Conservation (phyloP, 192 early-diverging fungal genomes). For the Backusella psychrophila region DNA sequence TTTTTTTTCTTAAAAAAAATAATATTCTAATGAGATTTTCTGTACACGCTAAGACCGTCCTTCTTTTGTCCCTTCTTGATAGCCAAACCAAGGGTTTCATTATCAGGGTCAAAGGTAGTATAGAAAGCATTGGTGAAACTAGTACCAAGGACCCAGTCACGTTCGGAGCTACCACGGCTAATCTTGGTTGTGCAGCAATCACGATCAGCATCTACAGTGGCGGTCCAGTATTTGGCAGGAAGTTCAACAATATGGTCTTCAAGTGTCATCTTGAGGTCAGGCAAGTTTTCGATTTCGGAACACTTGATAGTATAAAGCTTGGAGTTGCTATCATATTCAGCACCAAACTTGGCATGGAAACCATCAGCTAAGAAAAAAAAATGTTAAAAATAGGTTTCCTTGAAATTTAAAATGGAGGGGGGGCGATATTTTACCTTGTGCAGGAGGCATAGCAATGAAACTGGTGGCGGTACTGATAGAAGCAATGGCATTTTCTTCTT, state of each 20-base stretch:
- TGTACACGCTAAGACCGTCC: slow-evolving; percentile 23
- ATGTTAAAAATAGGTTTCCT: neutral
- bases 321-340: slow-evolving; percentile 11
- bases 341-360: slow-evolving; percentile 29
- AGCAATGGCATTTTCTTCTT: slow-evolving; percentile 29
- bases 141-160: slow-evolving; percentile 34
- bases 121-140: slow-evolving; percentile 36
- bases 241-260: slow-evolving; percentile 25
- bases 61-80: slow-evolving; percentile 21
- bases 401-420: neutral
- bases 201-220: slow-evolving; percentile 19
- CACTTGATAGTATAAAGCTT: slow-evolving; percentile 33
- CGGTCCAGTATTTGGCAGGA: slow-evolving; percentile 35
- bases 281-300: slow-evolving; percentile 25
- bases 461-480: slow-evolving; percentile 32
- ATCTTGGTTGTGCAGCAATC: slow-evolving; percentile 29
- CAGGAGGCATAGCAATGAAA: slow-evolving; percentile 30
- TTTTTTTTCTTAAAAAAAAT: neutral
- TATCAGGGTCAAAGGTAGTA: slow-evolving; percentile 32
- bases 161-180: slow-evolving; percentile 24
- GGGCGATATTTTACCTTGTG: neutral
- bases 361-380: slow-evolving; percentile 20
- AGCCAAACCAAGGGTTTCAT: slow-evolving; percentile 30
- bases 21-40: slow-evolving; percentile 15
- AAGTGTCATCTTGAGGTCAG: slow-evolving; percentile 20